Evolutionary conservation across 1,284 basidiomycete genomes (phyloP).

Genomic region (Sanghuangporus weigelae): DNA sequence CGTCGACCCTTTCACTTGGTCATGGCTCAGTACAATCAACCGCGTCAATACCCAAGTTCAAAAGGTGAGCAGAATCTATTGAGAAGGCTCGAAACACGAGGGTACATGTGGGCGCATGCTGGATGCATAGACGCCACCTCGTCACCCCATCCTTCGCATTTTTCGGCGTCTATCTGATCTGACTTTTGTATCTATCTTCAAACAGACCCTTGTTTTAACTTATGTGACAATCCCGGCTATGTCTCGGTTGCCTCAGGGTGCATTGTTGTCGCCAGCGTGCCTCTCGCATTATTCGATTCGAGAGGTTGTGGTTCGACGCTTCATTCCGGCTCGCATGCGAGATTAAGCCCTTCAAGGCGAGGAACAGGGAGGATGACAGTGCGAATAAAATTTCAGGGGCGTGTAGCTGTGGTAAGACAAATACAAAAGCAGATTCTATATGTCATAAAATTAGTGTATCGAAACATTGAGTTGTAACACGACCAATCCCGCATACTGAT

Average conservation of each 20-base stretch:
- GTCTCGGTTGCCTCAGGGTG: constrained; percentile 43
- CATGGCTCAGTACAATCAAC: constrained; percentile 96
- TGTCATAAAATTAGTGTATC: constrained; percentile 2
- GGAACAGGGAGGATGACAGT: background rate
- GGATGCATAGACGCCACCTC: background rate
- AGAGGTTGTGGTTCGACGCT: constrained; percentile 84
- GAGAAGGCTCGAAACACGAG: too few species aligned
- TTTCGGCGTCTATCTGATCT: background rate
- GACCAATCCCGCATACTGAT: background rate
- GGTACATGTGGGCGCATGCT: too few species aligned
- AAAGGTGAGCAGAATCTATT: constrained; percentile 54
- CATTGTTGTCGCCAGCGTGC: constrained; percentile 65
- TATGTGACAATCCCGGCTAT: constrained; percentile 87
- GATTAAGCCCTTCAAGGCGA: constrained; percentile 44
- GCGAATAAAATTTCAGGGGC: background rate
- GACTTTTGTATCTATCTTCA: background rate
- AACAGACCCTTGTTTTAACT: constrained; percentile 80
- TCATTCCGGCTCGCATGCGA: constrained; percentile 89
- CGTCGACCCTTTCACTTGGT: constrained; percentile 79
- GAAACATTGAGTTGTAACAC: background rate
- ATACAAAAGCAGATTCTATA: background rate
- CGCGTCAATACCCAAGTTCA: constrained; percentile 96
- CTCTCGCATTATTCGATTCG: constrained; percentile 71
- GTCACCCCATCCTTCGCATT: background rate
- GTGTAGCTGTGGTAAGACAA: background rate